These are phyloP conservation scores for Fusarium incarnatum DNA, from an alignment of 2,329 filamentous ascomycete genomes.

Conservation along the genomic window DNA sequence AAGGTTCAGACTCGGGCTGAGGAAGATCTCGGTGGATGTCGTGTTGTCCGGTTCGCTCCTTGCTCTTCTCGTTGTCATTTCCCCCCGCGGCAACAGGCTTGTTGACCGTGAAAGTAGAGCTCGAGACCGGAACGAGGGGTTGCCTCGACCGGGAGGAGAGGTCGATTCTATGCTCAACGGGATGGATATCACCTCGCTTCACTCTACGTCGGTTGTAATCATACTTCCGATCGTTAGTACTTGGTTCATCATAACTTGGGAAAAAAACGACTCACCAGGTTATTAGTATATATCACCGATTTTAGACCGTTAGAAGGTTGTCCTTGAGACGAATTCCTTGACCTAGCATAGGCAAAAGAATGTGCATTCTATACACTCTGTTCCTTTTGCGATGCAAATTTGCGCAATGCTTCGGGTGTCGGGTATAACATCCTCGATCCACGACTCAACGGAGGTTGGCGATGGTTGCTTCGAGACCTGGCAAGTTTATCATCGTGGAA, in stretches of 20 bases:
- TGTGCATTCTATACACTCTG: background rate
- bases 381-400: background rate
- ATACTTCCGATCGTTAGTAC: conserved; percentile 27
- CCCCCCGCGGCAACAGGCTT: background rate
- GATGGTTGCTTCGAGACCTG: background rate
- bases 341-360: background rate
- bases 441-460: conserved; percentile 21
- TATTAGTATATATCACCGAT: background rate
- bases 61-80: background rate
- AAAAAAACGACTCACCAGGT: background rate
- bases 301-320: background rate
- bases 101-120: fast-evolving
- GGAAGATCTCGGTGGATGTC: fast-evolving
- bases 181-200: conserved; percentile 31
- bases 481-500: conserved; percentile 16
- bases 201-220: background rate
- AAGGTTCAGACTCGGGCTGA: fast-evolving
- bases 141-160: too few relatives aligned
- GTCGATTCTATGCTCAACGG: background rate
- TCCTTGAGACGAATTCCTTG: too few relatives aligned
- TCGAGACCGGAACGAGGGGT: background rate
- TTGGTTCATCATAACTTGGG: background rate
- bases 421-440: conserved; percentile 4
- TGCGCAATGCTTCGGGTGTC: background rate
- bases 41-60: fast-evolving